Evolutionary conservation across 805 yeast genomes (phyloP), one percentile per base, ranked within the genome.

Genomic region (Candida schatavii): DNA sequence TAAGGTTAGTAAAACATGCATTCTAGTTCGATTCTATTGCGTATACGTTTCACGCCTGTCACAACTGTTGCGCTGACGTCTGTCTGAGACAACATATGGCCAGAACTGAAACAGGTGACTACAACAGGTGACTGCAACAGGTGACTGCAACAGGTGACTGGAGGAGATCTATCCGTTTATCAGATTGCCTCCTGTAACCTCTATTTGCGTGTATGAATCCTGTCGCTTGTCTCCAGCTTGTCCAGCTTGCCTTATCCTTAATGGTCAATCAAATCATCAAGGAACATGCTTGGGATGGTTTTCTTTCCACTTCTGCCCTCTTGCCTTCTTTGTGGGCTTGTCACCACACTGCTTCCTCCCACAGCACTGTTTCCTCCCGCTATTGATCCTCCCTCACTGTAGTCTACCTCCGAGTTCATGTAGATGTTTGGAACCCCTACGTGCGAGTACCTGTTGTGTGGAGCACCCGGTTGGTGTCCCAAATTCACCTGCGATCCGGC

Each of bases 231-330:
- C 32, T 11, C 32, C 13, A 6, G 10, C 14, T 29, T 29, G 6
- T 13, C n/a, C 21, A 17, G 11, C 5, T 31, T n/a, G 5, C 21
- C 26, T 9, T 22, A 31, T n/a, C 30, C 15, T 30, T 36, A 38
- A 37, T 60, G 59, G 43, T 72, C 79, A 44, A 75, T 70, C 63
- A 75, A 68, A 43, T 70, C 71, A 37, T 75, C 80, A 50, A 75
- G 64, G 48, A 73, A 74, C 64, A 70, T 69, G 43, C 75, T 66
- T 19, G 80, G 81, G 33, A 72, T 63, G 2, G 72, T 57, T 49
- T 58, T 66, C 44, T 71, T 57, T 33, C 48, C 55, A 14, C 47
- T 32, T 20, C 56, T 51, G 15, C 56, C 47, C 22, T 18, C 45
- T 35, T 14, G 34, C 7, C 14, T 19, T 22, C 37, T 34, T 26